A percentile compares a stretch with the other conserved stretches of the same genome.
These are phyloP conservation scores for Acer campestre DNA, from an alignment of 345 rosid species.

Conservation along the genomic window DNA sequence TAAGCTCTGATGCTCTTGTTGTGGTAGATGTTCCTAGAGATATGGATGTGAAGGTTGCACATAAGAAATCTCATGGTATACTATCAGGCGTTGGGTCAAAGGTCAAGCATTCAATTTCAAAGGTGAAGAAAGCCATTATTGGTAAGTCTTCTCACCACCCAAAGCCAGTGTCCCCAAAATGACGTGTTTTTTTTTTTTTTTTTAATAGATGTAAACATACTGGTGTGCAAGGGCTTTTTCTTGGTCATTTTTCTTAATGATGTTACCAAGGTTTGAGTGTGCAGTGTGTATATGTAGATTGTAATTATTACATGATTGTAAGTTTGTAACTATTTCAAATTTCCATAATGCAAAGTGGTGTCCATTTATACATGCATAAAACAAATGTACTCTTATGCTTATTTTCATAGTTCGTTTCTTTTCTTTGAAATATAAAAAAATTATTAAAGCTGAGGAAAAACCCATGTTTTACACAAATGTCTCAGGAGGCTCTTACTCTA, in stretches of 20 bases:
- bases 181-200: not conserved
- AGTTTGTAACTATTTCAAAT: not conserved
- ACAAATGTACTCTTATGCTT: not conserved
- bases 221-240: not conserved
- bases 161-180: slow-evolving; percentile 56
- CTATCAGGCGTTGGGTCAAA: slow-evolving; percentile 84
- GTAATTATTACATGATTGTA: not conserved
- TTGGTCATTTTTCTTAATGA: not conserved
- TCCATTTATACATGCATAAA: not conserved
- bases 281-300: slow-evolving; percentile 14
- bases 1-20: slow-evolving; percentile 58
- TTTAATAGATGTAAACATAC: not conserved
- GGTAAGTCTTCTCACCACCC: slow-evolving; percentile 78
- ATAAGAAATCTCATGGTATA: slow-evolving; percentile 77
- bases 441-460: not conserved
- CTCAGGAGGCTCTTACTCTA: not conserved
- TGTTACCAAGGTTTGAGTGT: slow-evolving; percentile 9
- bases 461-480: not conserved
- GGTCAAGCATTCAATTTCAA: slow-evolving; percentile 87
- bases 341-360: not conserved
- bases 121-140: slow-evolving; percentile 85
- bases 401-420: not conserved
- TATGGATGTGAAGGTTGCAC: slow-evolving; percentile 43
- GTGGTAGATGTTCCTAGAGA: slow-evolving; percentile 67
- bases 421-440: not conserved